Evolutionary conservation across 352 stramenopile species (phyloP).

Genomic region (Saprolegnia diclina): DNA sequence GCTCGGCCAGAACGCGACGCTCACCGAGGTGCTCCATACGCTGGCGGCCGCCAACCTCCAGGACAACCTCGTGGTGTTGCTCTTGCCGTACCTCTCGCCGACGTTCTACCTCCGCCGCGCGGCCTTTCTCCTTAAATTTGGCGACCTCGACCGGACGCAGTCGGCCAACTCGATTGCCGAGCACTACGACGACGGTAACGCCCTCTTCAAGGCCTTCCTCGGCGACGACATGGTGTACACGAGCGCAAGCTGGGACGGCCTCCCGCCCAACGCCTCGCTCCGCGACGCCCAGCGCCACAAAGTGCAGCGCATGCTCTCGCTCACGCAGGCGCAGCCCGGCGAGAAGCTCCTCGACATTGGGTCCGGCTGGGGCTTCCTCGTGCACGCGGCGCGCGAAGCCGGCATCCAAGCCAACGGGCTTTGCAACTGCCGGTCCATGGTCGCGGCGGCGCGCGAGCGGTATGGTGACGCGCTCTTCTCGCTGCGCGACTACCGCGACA

Average conservation of each 20-base stretch:
- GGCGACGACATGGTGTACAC: constrained; percentile 37
- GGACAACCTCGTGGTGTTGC: constrained; percentile 5
- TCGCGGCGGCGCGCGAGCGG: not conserved
- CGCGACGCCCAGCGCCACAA: constrained; percentile 29
- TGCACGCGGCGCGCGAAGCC: constrained; percentile 28
- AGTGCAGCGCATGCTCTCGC: constrained; percentile 32
- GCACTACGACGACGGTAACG: constrained; percentile 36
- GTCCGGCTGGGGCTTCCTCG: constrained; percentile 33
- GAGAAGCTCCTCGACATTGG: constrained; percentile 34
- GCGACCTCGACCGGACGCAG: constrained; percentile 26
- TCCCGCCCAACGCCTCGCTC: not conserved
- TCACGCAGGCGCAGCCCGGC: constrained; percentile 29
- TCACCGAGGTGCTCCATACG: constrained; percentile 1
- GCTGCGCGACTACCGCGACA: constrained; percentile 31
- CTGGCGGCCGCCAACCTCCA: constrained; percentile 16
- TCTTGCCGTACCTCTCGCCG: constrained; percentile 15
- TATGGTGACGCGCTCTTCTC: constrained; percentile 17
- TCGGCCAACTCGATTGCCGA: constrained; percentile 34
- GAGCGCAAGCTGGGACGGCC: constrained; percentile 29
- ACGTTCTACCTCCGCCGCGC: constrained; percentile 19
- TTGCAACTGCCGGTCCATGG: constrained; percentile 27
- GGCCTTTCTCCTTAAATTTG: constrained; percentile 16
- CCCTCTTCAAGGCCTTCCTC: constrained; percentile 33
- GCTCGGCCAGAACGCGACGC: not conserved
- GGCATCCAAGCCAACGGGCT: constrained; percentile 30